Conservation (phyloP, 495 filamentous ascomycete genomes). For the Lineolata rhizophorae region DNA sequence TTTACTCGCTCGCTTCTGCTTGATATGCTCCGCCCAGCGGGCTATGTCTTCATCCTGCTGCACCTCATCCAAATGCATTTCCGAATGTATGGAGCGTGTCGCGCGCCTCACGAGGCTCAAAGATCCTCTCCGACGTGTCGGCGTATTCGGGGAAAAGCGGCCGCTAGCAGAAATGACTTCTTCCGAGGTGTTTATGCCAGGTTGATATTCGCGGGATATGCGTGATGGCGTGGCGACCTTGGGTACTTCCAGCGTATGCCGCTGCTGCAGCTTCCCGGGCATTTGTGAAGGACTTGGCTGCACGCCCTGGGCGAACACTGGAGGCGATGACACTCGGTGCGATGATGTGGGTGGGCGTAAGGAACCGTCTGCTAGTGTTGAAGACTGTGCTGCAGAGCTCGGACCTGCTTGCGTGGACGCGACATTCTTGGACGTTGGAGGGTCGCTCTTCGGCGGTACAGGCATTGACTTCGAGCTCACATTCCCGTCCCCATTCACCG, state of each 20-base stretch:
- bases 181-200: constrained; percentile 28
- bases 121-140: constrained; percentile 49
- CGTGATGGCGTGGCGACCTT: constrained; percentile 30
- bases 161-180: constrained; percentile 50
- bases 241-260: constrained; percentile 82
- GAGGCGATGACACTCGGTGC: constrained; percentile 59
- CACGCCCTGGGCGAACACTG: constrained; percentile 28
- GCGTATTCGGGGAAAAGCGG: constrained; percentile 60
- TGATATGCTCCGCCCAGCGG: constrained; percentile 79
- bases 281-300: too few relatives aligned
- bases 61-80: constrained; percentile 61
- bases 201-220: too few relatives aligned
- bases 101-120: constrained; percentile 55
- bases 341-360: constrained; percentile 16
- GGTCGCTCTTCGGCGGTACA: too few relatives aligned
- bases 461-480: too few relatives aligned
- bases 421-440: too few relatives aligned
- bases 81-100: constrained; percentile 69
- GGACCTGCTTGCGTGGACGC: too few relatives aligned
- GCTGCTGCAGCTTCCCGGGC: constrained; percentile 39
- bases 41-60: constrained; percentile 74
- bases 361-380: too few relatives aligned
- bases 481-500: too few relatives aligned
- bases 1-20: constrained; percentile 71
- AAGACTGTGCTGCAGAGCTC: too few relatives aligned